Base-by-base conservation (phyloP, 176 grass and related monocot genomes). In the Tillandsia leiboldiana region DNA sequence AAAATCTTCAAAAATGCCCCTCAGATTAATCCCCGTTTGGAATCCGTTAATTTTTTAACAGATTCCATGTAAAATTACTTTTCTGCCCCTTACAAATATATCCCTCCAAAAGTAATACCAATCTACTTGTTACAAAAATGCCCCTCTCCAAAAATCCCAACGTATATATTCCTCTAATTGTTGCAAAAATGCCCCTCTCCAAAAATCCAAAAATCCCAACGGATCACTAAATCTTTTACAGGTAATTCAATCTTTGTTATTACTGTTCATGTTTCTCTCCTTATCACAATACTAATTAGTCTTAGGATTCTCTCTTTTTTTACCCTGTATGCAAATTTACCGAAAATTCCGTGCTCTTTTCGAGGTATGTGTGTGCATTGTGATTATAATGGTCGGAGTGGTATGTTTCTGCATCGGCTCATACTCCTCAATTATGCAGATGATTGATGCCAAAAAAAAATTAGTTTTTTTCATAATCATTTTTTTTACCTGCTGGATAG, bases 371-470 rank as follows among this genome's bases (percentile, higher is more conserved):
- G 33, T 79, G 0, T 80, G 83, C 71, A 28, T 79, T 73, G 11
- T 50, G 17, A 84, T 90, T 64, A 90, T 87, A 50, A 23, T 77
- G 51, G 58, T 89, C 8, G 90, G 90, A 51, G 47, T 77, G 26
- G 57, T n/a, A 33, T 84, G 78, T 6, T 73, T 81, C 0, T 79
- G 42, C 65, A 8, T 87, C 12, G 86, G 86, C 17, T 90, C 90
- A 13, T 87, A 82, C 70, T 82, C 75, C 68, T 90, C 86, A 0
- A 84, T 94, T 54, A 79, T 73, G 29, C 78, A 68, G 29, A 89
- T 94, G 64, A 71, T 84, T 50, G 33, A 64, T 50, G 53, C 59
- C 29, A 78, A 68, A 53, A 10, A n/a, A n/a, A 18, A 12, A 69
- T 51, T 61, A 20, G 56, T 8, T 23, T 61, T 20, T 61, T 2